Conservation (phyloP, 306 rosid species). For the Alnus rubra region DNA sequence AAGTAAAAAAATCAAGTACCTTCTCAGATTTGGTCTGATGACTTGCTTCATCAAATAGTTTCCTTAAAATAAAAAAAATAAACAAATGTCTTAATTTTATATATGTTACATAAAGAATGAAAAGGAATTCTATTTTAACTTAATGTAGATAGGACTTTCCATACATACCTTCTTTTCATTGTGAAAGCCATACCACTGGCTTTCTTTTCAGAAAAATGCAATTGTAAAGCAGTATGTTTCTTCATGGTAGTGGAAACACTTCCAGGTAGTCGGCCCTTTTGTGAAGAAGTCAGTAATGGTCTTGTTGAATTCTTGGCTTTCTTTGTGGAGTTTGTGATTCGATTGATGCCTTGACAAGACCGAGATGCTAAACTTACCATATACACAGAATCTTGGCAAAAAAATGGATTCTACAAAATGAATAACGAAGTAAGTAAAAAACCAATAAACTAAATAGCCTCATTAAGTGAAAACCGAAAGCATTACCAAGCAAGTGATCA, state of each 20-base stretch:
- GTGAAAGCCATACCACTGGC: constrained; percentile 27
- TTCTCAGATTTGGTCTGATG: constrained; percentile 47
- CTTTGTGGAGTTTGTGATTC: constrained; percentile 34
- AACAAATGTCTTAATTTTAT: neutral
- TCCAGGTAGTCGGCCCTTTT: constrained; percentile 41
- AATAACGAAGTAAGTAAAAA: constrained; percentile 9
- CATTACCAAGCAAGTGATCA: constrained; percentile 79
- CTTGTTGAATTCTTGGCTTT: constrained; percentile 41
- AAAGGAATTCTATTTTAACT: constrained; percentile 13
- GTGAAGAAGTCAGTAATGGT: constrained; percentile 33
- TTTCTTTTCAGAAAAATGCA: constrained; percentile 50
- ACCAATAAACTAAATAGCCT: neutral
- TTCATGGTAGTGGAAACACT: constrained; percentile 42
- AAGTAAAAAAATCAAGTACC: constrained; percentile 43
- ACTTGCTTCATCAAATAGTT: constrained; percentile 57
- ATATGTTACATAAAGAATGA: neutral
- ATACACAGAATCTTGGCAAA: constrained; percentile 81
- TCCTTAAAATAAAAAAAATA: constrained; percentile 48
- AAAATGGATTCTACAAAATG: constrained; percentile 53
- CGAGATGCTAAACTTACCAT: constrained; percentile 76
- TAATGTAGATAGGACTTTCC: neutral
- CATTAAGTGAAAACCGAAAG: constrained; percentile 8
- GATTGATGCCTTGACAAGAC: constrained; percentile 47
- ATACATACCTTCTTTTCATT: constrained; percentile 64
- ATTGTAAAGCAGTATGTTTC: constrained; percentile 40